These are phyloP conservation scores for Epichloe glyceriae DNA, from an alignment of 2,329 filamentous ascomycete species.

Conservation along the genomic window DNA sequence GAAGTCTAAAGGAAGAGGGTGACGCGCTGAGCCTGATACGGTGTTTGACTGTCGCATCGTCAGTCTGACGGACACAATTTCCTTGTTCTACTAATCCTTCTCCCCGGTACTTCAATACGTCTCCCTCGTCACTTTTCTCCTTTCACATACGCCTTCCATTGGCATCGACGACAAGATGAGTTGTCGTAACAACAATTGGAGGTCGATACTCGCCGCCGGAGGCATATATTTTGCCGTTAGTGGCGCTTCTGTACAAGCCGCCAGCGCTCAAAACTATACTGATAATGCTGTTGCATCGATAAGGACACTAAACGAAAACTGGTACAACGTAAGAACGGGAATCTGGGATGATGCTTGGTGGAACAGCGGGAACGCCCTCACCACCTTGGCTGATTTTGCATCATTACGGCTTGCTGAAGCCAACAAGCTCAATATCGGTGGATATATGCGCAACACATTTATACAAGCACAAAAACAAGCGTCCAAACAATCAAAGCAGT, in stretches of 20 bases:
- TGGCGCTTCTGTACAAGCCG: constrained; percentile 3
- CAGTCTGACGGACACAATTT: neutral
- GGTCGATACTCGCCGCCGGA: constrained; percentile 5
- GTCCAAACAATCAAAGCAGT: constrained; percentile 27
- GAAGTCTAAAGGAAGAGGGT: neutral
- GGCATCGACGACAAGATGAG: neutral
- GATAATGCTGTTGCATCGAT: constrained; percentile 21
- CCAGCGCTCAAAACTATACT: constrained; percentile 17
- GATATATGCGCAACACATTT: constrained; percentile 32
- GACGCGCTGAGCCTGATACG: neutral
- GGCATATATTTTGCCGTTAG: neutral
- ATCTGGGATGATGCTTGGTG: constrained; percentile 59
- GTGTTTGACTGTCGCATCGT: neutral
- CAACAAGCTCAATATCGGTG: constrained; percentile 25
- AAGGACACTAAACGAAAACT: constrained; percentile 37
- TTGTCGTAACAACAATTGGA: neutral
- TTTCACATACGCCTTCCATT: neutral
- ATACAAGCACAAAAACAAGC: constrained; percentile 27
- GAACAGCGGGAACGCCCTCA: constrained; percentile 58
- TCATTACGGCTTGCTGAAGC: constrained; percentile 19
- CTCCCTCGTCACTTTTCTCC: neutral
- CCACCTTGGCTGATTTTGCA: constrained; percentile 44
- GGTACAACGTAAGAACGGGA: constrained; percentile 47
- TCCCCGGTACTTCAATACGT: neutral
- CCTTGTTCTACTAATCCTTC: no score